phyloP scores from a whole-genome alignment of 2,329 filamentous ascomycete genomes.

The Elsinoe arachidis region DNA sequence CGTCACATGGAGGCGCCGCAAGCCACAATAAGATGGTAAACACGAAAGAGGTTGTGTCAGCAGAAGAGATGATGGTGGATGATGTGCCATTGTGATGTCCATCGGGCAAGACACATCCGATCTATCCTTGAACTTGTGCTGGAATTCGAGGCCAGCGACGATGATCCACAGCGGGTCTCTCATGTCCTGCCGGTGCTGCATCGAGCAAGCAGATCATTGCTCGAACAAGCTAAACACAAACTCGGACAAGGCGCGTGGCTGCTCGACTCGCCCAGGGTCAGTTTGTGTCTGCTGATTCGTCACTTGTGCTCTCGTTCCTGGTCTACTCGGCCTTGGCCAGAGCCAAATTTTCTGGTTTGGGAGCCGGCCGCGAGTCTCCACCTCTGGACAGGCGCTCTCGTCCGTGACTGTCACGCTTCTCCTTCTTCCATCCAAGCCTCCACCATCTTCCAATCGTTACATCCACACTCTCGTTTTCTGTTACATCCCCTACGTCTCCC shows the following conservation, averaged over 20 bases:
- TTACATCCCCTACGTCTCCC: background rate
- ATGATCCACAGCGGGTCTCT: constrained; percentile 1
- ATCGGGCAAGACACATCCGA: background rate
- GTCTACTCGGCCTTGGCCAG: background rate
- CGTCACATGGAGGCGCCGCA: background rate
- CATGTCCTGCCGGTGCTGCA: background rate
- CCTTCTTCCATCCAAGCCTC: background rate
- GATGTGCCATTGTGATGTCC: background rate
- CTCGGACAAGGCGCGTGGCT: background rate
- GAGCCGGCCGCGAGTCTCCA: background rate
- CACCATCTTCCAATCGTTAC: background rate
- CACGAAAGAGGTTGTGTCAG: background rate
- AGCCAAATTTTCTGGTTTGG: background rate
- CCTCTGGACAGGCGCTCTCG: background rate
- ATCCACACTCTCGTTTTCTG: constrained; percentile 2
- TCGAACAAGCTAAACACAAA: constrained; percentile 4
- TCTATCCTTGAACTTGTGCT: background rate
- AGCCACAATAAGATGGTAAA: constrained; percentile 1
- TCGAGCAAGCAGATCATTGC: background rate
- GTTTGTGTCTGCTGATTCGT: background rate
- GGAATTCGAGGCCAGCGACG: background rate
- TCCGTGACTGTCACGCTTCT: background rate
- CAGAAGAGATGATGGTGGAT: background rate
- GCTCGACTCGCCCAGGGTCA: background rate
- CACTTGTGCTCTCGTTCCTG: background rate